A percentile compares a stretch with the other conserved stretches of the same genome.
Evolutionary conservation across 2,329 filamentous ascomycete genomes (phyloP).

Genomic region (Rhynchosporium secalis): DNA sequence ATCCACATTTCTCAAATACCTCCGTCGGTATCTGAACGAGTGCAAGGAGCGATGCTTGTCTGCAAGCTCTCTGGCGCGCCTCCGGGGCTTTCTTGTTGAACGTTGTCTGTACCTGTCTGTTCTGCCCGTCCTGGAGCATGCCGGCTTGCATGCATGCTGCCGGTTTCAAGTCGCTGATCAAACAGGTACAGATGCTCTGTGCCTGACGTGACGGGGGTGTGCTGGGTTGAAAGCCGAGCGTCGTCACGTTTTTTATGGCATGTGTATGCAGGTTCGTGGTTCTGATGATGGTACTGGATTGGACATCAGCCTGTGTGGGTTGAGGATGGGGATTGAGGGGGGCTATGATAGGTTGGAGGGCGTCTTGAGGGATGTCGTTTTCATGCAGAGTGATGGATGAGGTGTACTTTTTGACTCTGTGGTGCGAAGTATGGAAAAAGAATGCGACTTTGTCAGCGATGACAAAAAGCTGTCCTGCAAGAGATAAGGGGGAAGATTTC

Average conservation of each 20-base stretch:
- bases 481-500: too few species aligned
- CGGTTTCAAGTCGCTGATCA: constrained; percentile 35
- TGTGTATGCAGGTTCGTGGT: background rate
- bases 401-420: too few species aligned
- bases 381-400: background rate
- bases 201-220: background rate
- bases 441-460: too few species aligned
- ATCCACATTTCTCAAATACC: background rate
- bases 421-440: too few species aligned
- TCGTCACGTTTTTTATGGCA: background rate
- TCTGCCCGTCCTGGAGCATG: background rate
- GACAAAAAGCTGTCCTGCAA: too few species aligned
- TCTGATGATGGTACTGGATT: background rate
- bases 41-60: constrained; percentile 6
- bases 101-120: background rate
- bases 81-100: background rate
- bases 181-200: constrained; percentile 31
- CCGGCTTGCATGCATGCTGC: constrained; percentile 9
- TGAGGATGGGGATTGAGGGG: background rate
- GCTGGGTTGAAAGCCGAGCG: background rate
- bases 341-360: background rate
- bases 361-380: background rate
- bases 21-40: background rate
- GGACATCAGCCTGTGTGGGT: background rate
- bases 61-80: background rate